phyloP scores from a whole-genome alignment of 192 early-diverging fungal genomes.

The Dimargaris cristalligena region DNA sequence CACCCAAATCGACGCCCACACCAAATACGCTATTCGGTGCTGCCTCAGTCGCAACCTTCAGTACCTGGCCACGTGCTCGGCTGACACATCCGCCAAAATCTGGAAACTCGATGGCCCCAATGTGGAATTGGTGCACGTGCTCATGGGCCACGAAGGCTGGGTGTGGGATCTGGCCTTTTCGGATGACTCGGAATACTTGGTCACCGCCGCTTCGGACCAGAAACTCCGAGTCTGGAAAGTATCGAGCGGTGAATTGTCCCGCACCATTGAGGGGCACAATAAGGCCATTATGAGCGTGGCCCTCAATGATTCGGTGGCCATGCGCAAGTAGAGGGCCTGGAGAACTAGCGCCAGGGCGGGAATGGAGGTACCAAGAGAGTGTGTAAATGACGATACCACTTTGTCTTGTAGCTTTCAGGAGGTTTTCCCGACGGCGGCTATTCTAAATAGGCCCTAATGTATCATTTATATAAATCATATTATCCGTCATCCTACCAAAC shows the following conservation, averaged over 20 bases:
- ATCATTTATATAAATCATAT: no score
- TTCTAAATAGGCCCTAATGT: no score
- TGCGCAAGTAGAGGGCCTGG: no score
- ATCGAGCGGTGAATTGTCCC: slow-evolving; percentile 8
- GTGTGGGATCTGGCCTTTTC: slow-evolving; percentile 88
- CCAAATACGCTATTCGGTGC: slow-evolving; percentile 68
- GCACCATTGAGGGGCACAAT: slow-evolving; percentile 10
- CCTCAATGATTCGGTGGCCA: slow-evolving; percentile 5
- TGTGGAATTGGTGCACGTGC: slow-evolving; percentile 53
- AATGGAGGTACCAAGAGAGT: no score
- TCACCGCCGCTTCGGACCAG: slow-evolving; percentile 32
- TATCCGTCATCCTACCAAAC: no score
- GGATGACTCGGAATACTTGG: slow-evolving; percentile 79
- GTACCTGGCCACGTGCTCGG: slow-evolving; percentile 71
- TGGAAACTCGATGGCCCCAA: slow-evolving; percentile 44
- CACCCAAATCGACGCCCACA: slow-evolving; percentile 56
- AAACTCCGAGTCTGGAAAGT: slow-evolving; percentile 11
- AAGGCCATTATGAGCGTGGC: slow-evolving; percentile 9
- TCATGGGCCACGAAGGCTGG: slow-evolving; percentile 74
- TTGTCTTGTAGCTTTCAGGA: no score
- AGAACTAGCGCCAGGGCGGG: no score
- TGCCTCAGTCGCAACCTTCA: slow-evolving; percentile 67
- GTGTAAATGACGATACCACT: no score
- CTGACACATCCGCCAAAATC: slow-evolving; percentile 74
- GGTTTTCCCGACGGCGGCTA: no score